phyloP scores from a whole-genome alignment of 2,329 filamentous ascomycete genomes.

The Capronia coronata region DNA sequence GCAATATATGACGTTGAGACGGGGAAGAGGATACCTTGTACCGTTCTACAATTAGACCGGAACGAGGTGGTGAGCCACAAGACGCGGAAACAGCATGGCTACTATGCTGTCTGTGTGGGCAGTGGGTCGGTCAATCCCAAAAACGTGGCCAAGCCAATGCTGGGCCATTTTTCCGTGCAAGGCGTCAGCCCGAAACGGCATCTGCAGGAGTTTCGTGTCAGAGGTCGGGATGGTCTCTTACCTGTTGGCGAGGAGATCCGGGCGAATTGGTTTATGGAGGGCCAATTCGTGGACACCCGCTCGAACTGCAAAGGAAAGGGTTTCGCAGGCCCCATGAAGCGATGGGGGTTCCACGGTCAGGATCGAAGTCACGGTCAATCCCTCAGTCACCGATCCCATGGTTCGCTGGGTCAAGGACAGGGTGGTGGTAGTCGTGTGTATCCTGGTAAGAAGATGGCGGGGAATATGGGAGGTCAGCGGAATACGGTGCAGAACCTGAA shows the following conservation, averaged over 20 bases:
- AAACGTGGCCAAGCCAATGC: slow-evolving; percentile 73
- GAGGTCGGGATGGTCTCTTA: slow-evolving; percentile 62
- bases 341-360: slow-evolving; percentile 83
- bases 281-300: slow-evolving; percentile 83
- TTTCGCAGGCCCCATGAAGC: slow-evolving; percentile 97
- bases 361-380: slow-evolving; percentile 92
- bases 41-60: slow-evolving; percentile 85
- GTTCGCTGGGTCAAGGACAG: slow-evolving; percentile 82
- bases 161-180: slow-evolving; percentile 81
- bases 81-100: slow-evolving; percentile 72
- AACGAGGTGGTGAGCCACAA: slow-evolving; percentile 87
- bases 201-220: slow-evolving; percentile 82
- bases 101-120: slow-evolving; percentile 90
- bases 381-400: slow-evolving; percentile 85
- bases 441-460: slow-evolving; percentile 97
- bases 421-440: slow-evolving; percentile 86
- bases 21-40: slow-evolving; percentile 74
- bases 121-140: slow-evolving; percentile 64
- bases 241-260: slow-evolving; percentile 67
- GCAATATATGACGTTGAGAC: slow-evolving; percentile 73
- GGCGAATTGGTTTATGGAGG: slow-evolving; percentile 85
- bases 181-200: slow-evolving; percentile 77
- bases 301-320: slow-evolving; percentile 79
- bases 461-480: slow-evolving; percentile 83
- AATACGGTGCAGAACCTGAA: slow-evolving; percentile 88